Evolutionary conservation across 257 asterid species (phyloP), one percentile per base, ranked within the genome.

Genomic region (Solanum lycopersicoides): DNA sequence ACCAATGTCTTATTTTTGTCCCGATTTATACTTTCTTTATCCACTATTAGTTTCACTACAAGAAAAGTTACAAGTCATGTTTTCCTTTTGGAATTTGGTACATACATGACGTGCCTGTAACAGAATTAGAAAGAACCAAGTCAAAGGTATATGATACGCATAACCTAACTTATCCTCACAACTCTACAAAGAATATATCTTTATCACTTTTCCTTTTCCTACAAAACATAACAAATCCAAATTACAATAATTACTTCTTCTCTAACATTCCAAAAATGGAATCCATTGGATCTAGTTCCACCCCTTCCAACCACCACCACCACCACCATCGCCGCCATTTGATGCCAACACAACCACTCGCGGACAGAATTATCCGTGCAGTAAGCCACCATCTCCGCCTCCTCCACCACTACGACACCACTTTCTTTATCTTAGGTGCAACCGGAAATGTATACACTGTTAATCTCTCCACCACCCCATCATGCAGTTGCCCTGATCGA

Each of bases 361-460:
- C 94, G 3, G 98, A 95, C 66, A 93, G 99, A 6, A 63, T 95
- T 86, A 86, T 94, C 91, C 96, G 99, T 18, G 98, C 99, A 35
- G 88, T 94, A 13, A 90, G 91, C 85, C 99, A 95, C 92, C 99
- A 92, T n/a, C 95, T 97, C 88, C 94, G 92, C 71, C 99, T 96
- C 93, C 98, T 96, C 92, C 98, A 94, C 95, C 94, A 95, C 83
- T 79, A 91, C n/a, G 98, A 92, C 88, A 82, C 98, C 68, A 88
- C 86, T 32, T 96, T 96, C 93, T 95, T 93, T 90, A 56, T 96
- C 80, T 91, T 96, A 74, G 99, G 98, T 66, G 96, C 96, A 80
- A 95, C 99, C 45, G 98, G 98, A 1, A 96, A 96, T 88, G 99
- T 95, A 47, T 97, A 97, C 94, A 92, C 98, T 7, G 98, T 95